Base-by-base conservation (phyloP, 2,329 filamentous ascomycete species). In the Bipolaris bicolor region DNA sequence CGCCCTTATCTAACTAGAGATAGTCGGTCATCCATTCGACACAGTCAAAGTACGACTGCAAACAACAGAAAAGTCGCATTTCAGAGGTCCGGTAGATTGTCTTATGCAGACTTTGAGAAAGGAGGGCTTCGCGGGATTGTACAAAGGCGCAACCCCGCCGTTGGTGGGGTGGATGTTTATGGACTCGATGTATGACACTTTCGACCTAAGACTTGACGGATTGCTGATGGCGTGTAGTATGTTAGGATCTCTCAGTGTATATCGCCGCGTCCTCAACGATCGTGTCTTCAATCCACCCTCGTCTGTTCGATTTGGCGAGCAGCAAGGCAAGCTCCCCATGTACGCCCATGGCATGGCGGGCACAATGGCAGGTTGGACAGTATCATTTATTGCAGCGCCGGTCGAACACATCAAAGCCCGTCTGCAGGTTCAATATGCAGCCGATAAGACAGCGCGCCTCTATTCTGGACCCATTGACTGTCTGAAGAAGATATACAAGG, bases 151-250 rank as follows among this genome's bases (percentile, higher is more conserved):
- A 10, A 91, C 90, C 26, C 94, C 94, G 54, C 95, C 95, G 50
- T 82, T 98, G 47, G 87, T 97, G 49, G 95, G 95, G 68, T 98
- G 95, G 95, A 97, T 98, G 90, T 91, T 96, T 71, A 98, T 98
- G 94, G 95, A 99, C 80, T 87, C 84, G 52, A 76, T 89, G 80
- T 84, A 76, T 63, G 78, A n/a, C 18, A 62, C 22, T 31, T 26
- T 29, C 10, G 9, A 29, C 15, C 46, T 39, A 3, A 9, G 11
- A 7, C 16, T 16, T 33, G 48, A n/a, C 24, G 7, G 11, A 43
- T 1, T 52, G 39, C 55, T 65, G 49, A 73, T 48, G 37, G 6
- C n/a, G 16, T 24, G 33, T 55, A 77, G 75, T 57, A 97, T 98
- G 93, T 85, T 98, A 33, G 95, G 95, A 40, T 96, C 91, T 16